These are phyloP conservation scores for Forsythia viridissima DNA, from an alignment of 257 asterid genomes.

Conservation along the genomic window DNA sequence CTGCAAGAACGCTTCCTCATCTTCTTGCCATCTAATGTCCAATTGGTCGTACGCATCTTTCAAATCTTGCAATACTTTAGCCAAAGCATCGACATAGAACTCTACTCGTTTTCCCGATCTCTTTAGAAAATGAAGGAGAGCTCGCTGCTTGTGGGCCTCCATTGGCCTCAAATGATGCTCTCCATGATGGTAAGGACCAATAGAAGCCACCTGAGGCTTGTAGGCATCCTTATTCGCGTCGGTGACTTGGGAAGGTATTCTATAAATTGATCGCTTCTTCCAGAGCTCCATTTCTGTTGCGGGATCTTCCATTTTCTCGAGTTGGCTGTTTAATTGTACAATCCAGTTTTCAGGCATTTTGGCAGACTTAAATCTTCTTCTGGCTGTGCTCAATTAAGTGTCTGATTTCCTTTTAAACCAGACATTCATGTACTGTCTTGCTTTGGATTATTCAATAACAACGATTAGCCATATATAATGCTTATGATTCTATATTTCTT, in stretches of 20 bases:
- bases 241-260: constrained; percentile 18
- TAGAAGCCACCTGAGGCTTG: constrained; percentile 30
- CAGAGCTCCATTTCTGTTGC: constrained; percentile 15
- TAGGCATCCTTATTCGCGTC: constrained; percentile 18
- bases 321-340: constrained; percentile 19
- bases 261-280: constrained; percentile 30
- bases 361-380: too few species aligned
- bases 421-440: too few species aligned
- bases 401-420: too few species aligned
- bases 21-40: not conserved
- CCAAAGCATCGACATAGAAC: not conserved
- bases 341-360: constrained; percentile 18
- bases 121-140: constrained; percentile 15
- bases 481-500: too few species aligned
- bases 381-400: too few species aligned
- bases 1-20: not conserved
- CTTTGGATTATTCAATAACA: too few species aligned
- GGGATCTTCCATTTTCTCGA: not conserved
- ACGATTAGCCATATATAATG: too few species aligned
- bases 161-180: constrained; percentile 9
- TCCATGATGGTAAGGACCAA: constrained; percentile 35
- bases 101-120: constrained; percentile 12
- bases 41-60: constrained; percentile 25
- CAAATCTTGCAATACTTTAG: not conserved
- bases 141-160: constrained; percentile 34